Evolutionary conservation across 1,284 basidiomycete genomes (phyloP), one percentile per base, ranked within the genome.

Genomic region (Afroboletus lepidellus): DNA sequence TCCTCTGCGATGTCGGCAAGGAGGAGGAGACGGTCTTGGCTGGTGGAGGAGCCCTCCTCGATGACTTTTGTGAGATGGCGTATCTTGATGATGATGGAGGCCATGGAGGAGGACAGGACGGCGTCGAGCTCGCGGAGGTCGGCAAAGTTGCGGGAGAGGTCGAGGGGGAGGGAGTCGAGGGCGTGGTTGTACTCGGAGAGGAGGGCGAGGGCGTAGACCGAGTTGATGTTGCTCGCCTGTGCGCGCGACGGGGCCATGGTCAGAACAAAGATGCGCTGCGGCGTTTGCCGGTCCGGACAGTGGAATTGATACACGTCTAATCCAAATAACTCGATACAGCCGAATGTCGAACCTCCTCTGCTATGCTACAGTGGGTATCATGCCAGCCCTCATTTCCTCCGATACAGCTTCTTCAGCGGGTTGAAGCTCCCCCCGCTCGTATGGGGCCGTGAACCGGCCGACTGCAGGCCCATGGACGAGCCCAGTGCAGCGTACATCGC

Each of bases 101-200:
- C 69, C 69, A 94, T 87, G 49, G 91, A 92, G 29, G 90, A 85
- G 49, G 92, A 94, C 45, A 99, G 81, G 41, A 99, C 97, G 46
- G 97, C 96, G 70, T 98, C 97, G 67, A 99, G 88, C 74, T 99
- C 96, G 60, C 94, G 91, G 46, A 99, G 83, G 77, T 99, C 96
- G 23, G 89, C 92, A 71, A 98, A 92, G 69, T 87, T 89, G 68
- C 94, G 85, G 12, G 96, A 98, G 69, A 98, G 85, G 72, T 98
- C 94, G 57, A 92, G 80, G 44, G 96, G 96, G 51, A 99, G 83
- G 24, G 94, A 84, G 73, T 98, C 95, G 69, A 99, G 87, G 25
- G 90, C 89, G 72, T 98, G 94, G 36, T 88, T 86, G 72, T 94
- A 89, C 71, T 94, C 92, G 53, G 83, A 77, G 62, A 94, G 77